These are phyloP conservation scores for Thalassiosira sp. DNA, from an alignment of 352 stramenopile genomes.

Conservation along the genomic window DNA sequence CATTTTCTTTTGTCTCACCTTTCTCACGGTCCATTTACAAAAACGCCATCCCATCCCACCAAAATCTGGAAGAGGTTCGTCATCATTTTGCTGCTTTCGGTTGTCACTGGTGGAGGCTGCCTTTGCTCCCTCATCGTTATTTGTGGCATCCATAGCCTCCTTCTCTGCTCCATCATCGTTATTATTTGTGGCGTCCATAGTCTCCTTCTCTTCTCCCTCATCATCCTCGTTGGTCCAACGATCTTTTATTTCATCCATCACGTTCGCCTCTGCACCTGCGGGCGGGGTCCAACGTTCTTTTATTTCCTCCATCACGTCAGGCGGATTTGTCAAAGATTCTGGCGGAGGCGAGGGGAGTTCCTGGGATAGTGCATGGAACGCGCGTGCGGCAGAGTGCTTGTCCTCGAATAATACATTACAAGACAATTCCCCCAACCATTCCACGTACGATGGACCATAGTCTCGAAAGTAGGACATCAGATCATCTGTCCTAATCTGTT, in stretches of 20 bases:
- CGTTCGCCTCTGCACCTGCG: neutral
- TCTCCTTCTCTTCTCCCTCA: neutral
- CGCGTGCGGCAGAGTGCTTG: constrained; percentile 61
- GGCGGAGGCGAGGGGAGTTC: constrained; percentile 60
- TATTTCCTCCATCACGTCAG: too few species aligned
- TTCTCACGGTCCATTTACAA: constrained; percentile 69
- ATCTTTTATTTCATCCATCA: too few species aligned
- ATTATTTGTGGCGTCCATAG: constrained; percentile 19
- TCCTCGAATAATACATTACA: constrained; percentile 79
- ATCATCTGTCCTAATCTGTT: constrained; percentile 80
- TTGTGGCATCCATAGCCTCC: constrained; percentile 14
- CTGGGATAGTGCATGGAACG: constrained; percentile 65
- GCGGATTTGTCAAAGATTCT: neutral
- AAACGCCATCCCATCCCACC: constrained; percentile 74
- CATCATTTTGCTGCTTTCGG: constrained; percentile 9
- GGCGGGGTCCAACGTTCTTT: neutral
- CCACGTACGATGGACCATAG: constrained; percentile 80
- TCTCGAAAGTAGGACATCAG: constrained; percentile 68
- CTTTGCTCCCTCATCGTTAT: constrained; percentile 5
- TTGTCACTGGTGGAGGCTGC: constrained; percentile 8
- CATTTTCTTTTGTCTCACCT: constrained; percentile 39
- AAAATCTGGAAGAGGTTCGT: constrained; percentile 53
- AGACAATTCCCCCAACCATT: constrained; percentile 77
- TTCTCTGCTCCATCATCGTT: constrained; percentile 21
- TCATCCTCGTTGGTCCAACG: neutral